Evolutionary conservation across 805 yeast genomes (phyloP).

Genomic region (Blastobotrys parvus): DNA sequence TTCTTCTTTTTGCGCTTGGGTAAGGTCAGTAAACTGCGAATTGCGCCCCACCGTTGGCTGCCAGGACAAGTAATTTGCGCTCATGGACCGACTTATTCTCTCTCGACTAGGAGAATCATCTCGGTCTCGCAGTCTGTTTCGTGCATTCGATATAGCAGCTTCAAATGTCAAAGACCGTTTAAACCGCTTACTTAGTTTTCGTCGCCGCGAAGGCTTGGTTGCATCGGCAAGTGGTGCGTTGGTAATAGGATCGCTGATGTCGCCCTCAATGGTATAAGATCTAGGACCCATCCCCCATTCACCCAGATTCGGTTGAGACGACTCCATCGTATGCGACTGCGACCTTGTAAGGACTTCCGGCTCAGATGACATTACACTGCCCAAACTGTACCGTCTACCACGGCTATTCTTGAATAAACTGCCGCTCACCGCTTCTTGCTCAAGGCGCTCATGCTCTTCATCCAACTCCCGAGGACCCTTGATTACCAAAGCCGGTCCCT

Average conservation of each 20-base stretch:
- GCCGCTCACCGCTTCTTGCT: slow-evolving; percentile 2
- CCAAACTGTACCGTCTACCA: not conserved
- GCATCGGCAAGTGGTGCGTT: too few species aligned
- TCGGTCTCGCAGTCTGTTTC: not conserved
- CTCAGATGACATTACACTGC: not conserved
- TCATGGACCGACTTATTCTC: slow-evolving; percentile 19
- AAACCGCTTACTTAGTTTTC: not conserved
- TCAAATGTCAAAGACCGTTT: slow-evolving; percentile 1
- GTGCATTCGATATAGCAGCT: not conserved
- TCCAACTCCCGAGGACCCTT: slow-evolving; percentile 70
- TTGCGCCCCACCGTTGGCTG: slow-evolving; percentile 87
- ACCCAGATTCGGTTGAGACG: not conserved
- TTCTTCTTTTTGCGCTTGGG: slow-evolving; percentile 82
- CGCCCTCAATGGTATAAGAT: slow-evolving; percentile 4
- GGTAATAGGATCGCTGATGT: too few species aligned
- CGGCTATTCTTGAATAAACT: not conserved
- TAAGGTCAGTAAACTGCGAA: slow-evolving; percentile 77
- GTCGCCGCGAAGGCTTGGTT: not conserved
- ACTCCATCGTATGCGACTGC: not conserved
- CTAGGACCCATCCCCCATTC: not conserved
- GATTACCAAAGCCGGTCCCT: slow-evolving; percentile 73
- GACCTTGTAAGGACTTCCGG: not conserved
- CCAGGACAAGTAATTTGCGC: slow-evolving; percentile 66
- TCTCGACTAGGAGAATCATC: not conserved
- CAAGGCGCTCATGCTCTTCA: slow-evolving; percentile 21